Evolutionary conservation across 352 stramenopile species (phyloP), one percentile per base, ranked within the genome.

Genomic region (Globisporangium sylvaticum): DNA sequence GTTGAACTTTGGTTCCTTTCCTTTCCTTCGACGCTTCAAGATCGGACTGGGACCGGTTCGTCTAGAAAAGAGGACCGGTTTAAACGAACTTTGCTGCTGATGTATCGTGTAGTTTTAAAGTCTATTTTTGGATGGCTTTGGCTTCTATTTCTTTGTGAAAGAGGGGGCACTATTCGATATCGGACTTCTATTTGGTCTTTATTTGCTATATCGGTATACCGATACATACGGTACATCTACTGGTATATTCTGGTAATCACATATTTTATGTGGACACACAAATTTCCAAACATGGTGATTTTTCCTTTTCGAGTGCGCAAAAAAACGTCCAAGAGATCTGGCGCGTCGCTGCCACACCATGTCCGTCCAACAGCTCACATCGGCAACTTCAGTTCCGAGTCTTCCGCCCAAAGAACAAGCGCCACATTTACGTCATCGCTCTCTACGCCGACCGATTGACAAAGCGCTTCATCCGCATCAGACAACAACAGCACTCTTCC

Each of bases 351-450:
- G 42, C 42, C 4, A 8, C 42, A 50, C 29, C 55, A 61, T 61
- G 20, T 61, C 55, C 18, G 54, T 52, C 57, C 58, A 63, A 52
- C n/a, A 55, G 18, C 20, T n/a, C 39, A 24, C 12, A 7, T 18
- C 1, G 3, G 58, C 58, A 64, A 64, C 58, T 64, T 64, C 58
- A 64, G 37, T 42, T 53, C 57, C 14, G 7, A 63, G 27, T 63
- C 57, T 52, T 50, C 57, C 57, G 15, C 15, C 37, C 37, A 34
- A 8, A 25, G 32, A 61, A 46, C 20, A 46, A 61, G n/a, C 55
- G 31, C 37, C 31, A 63, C 5, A n/a, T n/a, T 27, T 27, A 34
- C 31, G 31, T 1, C 24, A 54, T 22, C 24, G 34, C 25, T n/a
- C n/a, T 31, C n/a, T 20, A 18, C 22, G 22, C 22, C 31, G 20